Conservation (phyloP, 2,329 filamentous ascomycete species). For the Pyricularia pennisetigena region DNA sequence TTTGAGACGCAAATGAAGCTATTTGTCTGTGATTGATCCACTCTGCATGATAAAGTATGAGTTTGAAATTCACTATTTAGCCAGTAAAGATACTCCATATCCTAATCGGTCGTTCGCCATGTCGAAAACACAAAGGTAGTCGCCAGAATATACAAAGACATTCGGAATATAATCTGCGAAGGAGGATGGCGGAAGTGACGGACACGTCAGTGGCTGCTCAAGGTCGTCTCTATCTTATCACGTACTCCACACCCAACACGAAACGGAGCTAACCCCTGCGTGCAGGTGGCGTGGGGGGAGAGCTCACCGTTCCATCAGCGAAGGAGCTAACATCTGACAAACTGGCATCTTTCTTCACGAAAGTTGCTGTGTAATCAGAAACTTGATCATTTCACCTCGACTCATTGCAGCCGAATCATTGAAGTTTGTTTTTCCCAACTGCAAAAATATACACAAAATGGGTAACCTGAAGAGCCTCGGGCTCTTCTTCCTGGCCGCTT, state of each 20-base stretch:
- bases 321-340: background rate
- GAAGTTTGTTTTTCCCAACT: slow-evolving; percentile 4
- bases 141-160: too few species aligned
- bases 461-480: slow-evolving; percentile 45
- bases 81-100: too few species aligned
- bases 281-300: background rate
- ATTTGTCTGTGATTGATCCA: too few species aligned
- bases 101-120: too few species aligned
- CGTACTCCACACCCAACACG: background rate
- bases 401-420: background rate
- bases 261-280: background rate
- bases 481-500: slow-evolving; percentile 39
- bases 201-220: background rate
- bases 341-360: background rate
- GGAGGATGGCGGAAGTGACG: background rate
- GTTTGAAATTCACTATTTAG: too few species aligned
- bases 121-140: too few species aligned
- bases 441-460: slow-evolving; percentile 24
- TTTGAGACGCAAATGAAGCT: too few species aligned
- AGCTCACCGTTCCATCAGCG: background rate
- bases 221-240: background rate
- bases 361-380: background rate
- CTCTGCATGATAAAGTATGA: too few species aligned
- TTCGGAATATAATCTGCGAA: too few species aligned
- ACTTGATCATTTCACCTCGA: background rate